A percentile compares a stretch with the other conserved stretches of the same genome.
Evolutionary conservation across 805 yeast species (phyloP).

Genomic region (Pachysolen tannophilus): DNA sequence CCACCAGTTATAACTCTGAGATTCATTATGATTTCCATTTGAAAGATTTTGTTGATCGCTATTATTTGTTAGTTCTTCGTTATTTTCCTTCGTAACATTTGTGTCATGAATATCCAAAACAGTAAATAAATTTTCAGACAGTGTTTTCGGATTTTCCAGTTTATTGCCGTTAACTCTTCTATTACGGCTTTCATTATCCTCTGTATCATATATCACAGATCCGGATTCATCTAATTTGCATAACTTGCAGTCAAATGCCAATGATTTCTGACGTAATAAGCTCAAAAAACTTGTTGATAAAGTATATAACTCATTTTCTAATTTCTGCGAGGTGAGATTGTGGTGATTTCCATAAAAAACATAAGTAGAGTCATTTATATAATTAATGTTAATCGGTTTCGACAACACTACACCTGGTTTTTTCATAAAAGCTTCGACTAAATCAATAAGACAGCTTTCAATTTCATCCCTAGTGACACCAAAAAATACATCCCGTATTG

Average conservation of each 20-base stretch:
- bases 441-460: slow-evolving; percentile 20
- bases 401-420: slow-evolving; percentile 16
- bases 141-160: no score
- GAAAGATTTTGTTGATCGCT: no score
- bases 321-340: slow-evolving; percentile 25
- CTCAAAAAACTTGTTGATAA: slow-evolving; percentile 28
- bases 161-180: no score
- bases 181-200: no score
- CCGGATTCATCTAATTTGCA: slow-evolving; percentile 33
- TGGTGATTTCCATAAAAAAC: slow-evolving; percentile 30
- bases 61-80: no score
- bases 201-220: slow-evolving; percentile 22
- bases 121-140: no score
- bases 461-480: slow-evolving; percentile 44
- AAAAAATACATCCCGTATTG: slow-evolving; percentile 42
- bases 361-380: slow-evolving; percentile 34
- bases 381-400: slow-evolving; percentile 20
- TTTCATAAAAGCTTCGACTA: slow-evolving; percentile 19
- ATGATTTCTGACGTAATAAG: slow-evolving; percentile 27
- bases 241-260: slow-evolving; percentile 43
- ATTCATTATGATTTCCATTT: no score
- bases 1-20: no score
- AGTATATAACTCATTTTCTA: slow-evolving; percentile 33
- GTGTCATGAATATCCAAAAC: no score
- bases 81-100: no score